phyloP scores from a whole-genome alignment of 208 protist genomes.

The Trypanosoma avium region DNA sequence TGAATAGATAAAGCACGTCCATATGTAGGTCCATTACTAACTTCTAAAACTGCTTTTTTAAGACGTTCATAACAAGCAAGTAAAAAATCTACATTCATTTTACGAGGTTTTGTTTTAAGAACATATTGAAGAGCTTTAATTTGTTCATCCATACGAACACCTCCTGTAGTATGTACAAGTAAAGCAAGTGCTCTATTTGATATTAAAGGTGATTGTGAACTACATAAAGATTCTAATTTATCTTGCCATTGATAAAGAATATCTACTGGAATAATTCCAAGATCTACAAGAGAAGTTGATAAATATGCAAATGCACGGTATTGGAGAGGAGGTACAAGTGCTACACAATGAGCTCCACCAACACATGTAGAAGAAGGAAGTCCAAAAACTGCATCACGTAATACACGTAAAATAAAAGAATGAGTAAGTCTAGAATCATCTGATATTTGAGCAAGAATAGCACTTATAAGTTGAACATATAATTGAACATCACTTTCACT shows the following conservation, averaged over 20 bases:
- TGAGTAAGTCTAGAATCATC: slow-evolving; percentile 62
- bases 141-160: slow-evolving; percentile 79
- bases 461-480: slow-evolving; percentile 81
- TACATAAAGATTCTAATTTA: slow-evolving; percentile 68
- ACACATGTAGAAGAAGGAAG: slow-evolving; percentile 74
- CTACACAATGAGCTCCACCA: slow-evolving; percentile 77
- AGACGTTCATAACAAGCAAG: slow-evolving; percentile 89
- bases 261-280: slow-evolving; percentile 58
- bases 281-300: slow-evolving; percentile 54
- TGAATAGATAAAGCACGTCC: slow-evolving; percentile 82
- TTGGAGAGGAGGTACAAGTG: slow-evolving; percentile 75
- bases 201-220: slow-evolving; percentile 68
- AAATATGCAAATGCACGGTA: slow-evolving; percentile 82
- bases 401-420: slow-evolving; percentile 81
- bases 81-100: slow-evolving; percentile 88
- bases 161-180: slow-evolving; percentile 68
- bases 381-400: slow-evolving; percentile 86
- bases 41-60: slow-evolving; percentile 67
- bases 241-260: slow-evolving; percentile 88
- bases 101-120: slow-evolving; percentile 63
- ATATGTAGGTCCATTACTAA: slow-evolving; percentile 64
- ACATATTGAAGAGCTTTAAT: slow-evolving; percentile 79
- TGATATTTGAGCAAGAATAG: slow-evolving; percentile 63
- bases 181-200: slow-evolving; percentile 78
- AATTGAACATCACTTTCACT: slow-evolving; percentile 75